phyloP scores from a whole-genome alignment of 2,329 filamentous ascomycete species.

The Penicillium psychrosexuale region DNA sequence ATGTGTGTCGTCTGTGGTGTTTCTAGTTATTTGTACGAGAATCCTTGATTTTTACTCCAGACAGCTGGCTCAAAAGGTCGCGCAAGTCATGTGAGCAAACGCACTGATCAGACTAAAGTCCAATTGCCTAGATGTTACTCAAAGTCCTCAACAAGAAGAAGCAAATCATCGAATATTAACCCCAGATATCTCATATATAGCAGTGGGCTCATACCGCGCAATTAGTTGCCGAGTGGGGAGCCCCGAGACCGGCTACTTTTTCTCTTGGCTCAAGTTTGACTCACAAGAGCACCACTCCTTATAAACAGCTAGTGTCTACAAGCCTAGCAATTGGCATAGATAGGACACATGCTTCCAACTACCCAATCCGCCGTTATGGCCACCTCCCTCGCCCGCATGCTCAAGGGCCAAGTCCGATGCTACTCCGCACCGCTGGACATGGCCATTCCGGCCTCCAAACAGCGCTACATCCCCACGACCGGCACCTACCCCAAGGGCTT shows the following conservation, averaged over 20 bases:
- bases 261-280: constrained; percentile 8
- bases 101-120: background rate
- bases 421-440: constrained; percentile 48
- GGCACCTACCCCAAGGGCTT: constrained; percentile 92
- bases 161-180: too few relatives aligned
- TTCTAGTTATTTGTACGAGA: background rate
- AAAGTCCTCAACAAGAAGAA: background rate
- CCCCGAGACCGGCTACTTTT: constrained; percentile 22
- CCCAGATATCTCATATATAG: background rate
- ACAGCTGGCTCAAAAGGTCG: background rate
- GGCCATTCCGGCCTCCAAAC: constrained; percentile 71
- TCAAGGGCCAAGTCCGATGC: constrained; percentile 40
- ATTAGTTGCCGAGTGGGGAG: constrained; percentile 12
- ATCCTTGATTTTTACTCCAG: background rate
- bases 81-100: background rate
- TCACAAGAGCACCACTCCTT: constrained; percentile 7
- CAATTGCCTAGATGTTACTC: background rate
- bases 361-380: constrained; percentile 33
- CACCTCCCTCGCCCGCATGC: constrained; percentile 33
- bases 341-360: constrained; percentile 27
- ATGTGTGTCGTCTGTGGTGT: background rate
- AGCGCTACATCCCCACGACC: constrained; percentile 80
- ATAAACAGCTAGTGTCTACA: background rate
- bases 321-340: constrained; percentile 1
- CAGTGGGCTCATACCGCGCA: constrained; percentile 7